Conservation (phyloP, 257 asterid species). For the Avicennia marina region DNA sequence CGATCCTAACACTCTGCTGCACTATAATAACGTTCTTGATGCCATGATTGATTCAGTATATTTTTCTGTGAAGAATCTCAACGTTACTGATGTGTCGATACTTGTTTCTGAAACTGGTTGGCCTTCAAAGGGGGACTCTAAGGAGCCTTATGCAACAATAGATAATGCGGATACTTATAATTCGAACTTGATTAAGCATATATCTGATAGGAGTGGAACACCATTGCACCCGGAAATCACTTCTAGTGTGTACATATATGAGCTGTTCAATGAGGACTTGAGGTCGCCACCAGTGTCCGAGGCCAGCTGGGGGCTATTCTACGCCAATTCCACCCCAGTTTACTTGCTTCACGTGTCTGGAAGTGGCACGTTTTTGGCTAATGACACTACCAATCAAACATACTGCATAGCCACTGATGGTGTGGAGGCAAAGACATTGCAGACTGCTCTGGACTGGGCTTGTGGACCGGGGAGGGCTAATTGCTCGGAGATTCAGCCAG, state of each 20-base stretch:
- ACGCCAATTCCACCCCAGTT: conserved; percentile 80
- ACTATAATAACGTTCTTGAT: conserved; percentile 82
- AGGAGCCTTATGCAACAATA: conserved; percentile 87
- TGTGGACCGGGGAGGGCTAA: conserved; percentile 98
- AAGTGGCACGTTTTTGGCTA: conserved; percentile 89
- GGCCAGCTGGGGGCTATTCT: conserved; percentile 92
- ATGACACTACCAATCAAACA: conserved; percentile 82
- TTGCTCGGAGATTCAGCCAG: conserved; percentile 94
- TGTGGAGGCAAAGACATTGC: conserved; percentile 62
- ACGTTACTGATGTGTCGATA: conserved; percentile 67
- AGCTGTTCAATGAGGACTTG: conserved; percentile 91
- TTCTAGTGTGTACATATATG: conserved; percentile 76
- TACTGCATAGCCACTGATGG: conserved; percentile 78
- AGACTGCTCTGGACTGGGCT: conserved; percentile 97
- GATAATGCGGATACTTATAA: conserved; percentile 85
- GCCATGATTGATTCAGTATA: conserved; percentile 96
- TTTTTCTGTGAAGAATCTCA: conserved; percentile 86
- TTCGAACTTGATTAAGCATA: conserved; percentile 84
- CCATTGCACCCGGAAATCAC: conserved; percentile 90
- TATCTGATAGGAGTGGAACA: conserved; percentile 67
- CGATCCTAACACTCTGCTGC: conserved; percentile 90
- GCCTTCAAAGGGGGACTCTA: conserved; percentile 91
- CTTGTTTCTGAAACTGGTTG: conserved; percentile 89
- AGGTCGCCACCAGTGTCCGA: conserved; percentile 83
- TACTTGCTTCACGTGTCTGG: conserved; percentile 93